Evolutionary conservation across 768 basidiomycete species (phyloP), one percentile per base, ranked within the genome.

Genomic region (Mycena crocata): DNA sequence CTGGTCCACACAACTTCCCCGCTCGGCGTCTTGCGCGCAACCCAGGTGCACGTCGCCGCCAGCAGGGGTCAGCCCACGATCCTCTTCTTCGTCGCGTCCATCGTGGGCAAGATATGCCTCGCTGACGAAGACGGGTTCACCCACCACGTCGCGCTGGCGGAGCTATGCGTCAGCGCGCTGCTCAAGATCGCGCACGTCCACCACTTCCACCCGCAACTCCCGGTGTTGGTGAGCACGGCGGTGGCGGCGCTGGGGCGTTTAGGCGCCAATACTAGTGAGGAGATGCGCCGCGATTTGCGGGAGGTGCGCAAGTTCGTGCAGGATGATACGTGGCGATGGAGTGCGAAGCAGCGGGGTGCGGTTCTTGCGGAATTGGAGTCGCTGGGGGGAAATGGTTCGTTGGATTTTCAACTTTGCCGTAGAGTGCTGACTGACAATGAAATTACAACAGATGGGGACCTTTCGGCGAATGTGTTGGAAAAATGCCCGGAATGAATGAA

Each of bases 251-350:
- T 60, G 19, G 39, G 42, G 26, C 42, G 10, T 12, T 5, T 42
- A 1, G 50, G 35, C 17, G 23, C 8, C 2, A 39, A 35, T 7
- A 5, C 3, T 13, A 31, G 37, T 13, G 44, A 44, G 10, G 21
- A 52, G n/a, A 46, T 64, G 48, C 19, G 21, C 21, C 26, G 19
- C 9, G 42, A 68, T 2, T 35, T 68, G 13, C 24, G 31, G 12
- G 5, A 19, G 2, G 46, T 68, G 30, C 62, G 62, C 10, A 48
- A 46, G 26, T 68, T 68, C 31, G 8, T 64, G 5, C 40, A 44
- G 48, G 66, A 68, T n/a, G 61, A 57, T 46, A 68, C 62, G 15
- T 68, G 67, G 67, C 44, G 67, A 2, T 68, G 67, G 67, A 59
- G 67, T 21, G 42, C 35, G 17, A 68, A 63, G n/a, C 50, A 63